phyloP scores from a whole-genome alignment of 2,329 filamentous ascomycete species.

The Pseudodiploospora longispora region DNA sequence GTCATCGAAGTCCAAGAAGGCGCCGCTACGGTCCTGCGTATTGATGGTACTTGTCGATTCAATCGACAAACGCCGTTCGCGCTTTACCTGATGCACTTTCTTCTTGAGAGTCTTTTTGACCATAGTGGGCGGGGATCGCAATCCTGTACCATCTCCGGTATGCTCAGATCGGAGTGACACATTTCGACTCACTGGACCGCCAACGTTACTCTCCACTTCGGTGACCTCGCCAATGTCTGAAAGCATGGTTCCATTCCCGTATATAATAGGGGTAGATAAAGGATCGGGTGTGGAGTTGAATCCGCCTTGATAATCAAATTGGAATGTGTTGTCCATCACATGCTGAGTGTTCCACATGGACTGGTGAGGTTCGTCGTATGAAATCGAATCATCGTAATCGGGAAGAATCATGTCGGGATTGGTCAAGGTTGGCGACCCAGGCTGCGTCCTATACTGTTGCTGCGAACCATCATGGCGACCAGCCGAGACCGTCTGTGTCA shows the following conservation, averaged over 20 bases:
- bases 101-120: constrained; percentile 36
- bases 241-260: constrained; percentile 61
- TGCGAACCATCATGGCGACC: constrained; percentile 19
- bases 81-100: constrained; percentile 33
- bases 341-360: constrained; percentile 44
- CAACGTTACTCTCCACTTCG: constrained; percentile 43
- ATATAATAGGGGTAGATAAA: constrained; percentile 56
- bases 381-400: constrained; percentile 54
- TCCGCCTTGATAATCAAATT: constrained; percentile 30
- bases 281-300: constrained; percentile 35
- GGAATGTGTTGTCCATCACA: constrained; percentile 29
- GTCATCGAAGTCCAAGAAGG: constrained; percentile 57
- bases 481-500: constrained; percentile 19
- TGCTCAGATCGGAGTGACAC: constrained; percentile 26
- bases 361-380: constrained; percentile 44
- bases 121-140: constrained; percentile 38
- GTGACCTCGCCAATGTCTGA: constrained; percentile 56
- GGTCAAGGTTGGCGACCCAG: constrained; percentile 77
- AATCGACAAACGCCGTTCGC: constrained; percentile 45
- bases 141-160: constrained; percentile 24
- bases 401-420: constrained; percentile 95
- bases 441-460: constrained; percentile 38
- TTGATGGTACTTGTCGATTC: constrained; percentile 56
- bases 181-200: constrained; percentile 31
- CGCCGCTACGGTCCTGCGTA: constrained; percentile 37